Evolutionary conservation across 2,329 filamentous ascomycete genomes (phyloP).

Genomic region (Aspergillaceae sp.): DNA sequence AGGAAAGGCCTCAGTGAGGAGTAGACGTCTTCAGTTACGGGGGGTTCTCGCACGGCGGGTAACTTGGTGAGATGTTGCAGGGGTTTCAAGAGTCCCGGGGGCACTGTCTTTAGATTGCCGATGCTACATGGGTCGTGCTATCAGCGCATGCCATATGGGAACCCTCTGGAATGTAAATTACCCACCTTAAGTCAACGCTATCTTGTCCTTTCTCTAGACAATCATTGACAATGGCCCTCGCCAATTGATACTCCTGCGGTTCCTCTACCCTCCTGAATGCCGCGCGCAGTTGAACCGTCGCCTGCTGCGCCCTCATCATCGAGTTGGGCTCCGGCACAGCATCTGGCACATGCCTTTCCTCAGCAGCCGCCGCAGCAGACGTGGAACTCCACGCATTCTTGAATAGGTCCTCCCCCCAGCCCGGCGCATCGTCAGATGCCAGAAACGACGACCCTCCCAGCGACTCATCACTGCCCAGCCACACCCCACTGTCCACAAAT

Average conservation of each 20-base stretch:
- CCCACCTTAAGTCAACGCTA: constrained; percentile 38
- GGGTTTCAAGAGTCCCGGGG: constrained; percentile 26
- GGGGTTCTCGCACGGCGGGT: constrained; percentile 24
- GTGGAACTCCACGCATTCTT: constrained; percentile 16
- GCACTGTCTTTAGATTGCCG: constrained; percentile 22
- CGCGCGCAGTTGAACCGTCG: constrained; percentile 9
- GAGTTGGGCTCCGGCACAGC: neutral
- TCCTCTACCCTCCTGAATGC: constrained; percentile 19
- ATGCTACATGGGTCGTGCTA: constrained; percentile 14
- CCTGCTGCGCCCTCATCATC: neutral
- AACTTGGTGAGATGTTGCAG: constrained; percentile 34
- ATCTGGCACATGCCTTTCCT: neutral
- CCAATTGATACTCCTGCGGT: constrained; percentile 28
- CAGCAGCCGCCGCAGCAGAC: neutral
- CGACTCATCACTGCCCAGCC: constrained; percentile 41
- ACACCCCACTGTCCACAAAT: constrained; percentile 40
- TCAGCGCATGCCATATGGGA: neutral
- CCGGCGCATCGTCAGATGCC: constrained; percentile 26
- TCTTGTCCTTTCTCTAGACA: constrained; percentile 39
- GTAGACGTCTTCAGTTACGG: constrained; percentile 30
- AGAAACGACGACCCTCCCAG: constrained; percentile 22
- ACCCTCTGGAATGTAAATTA: neutral
- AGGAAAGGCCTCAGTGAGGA: constrained; percentile 34
- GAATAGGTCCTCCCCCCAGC: constrained; percentile 32
- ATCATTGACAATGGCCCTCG: constrained; percentile 29